Evolutionary conservation across 192 early-diverging fungal genomes (phyloP).

Genomic region (Thamnidium elegans): DNA sequence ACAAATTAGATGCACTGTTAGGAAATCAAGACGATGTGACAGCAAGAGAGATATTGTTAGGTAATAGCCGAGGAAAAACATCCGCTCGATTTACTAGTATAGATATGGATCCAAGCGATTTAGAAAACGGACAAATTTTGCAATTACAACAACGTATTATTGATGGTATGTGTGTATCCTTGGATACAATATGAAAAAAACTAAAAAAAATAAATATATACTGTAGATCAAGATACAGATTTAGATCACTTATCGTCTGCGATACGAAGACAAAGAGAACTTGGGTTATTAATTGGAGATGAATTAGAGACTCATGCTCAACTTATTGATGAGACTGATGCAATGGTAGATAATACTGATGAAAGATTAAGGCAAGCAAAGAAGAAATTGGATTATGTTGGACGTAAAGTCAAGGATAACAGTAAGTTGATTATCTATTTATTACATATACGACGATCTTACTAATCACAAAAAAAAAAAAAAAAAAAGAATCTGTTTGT

Average conservation of each 20-base stretch:
- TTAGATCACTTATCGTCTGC: conserved; percentile 61
- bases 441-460: background rate
- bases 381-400: conserved; percentile 48
- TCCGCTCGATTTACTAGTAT: conserved; percentile 1
- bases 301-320: conserved; percentile 71
- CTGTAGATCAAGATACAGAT: conserved; percentile 71
- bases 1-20: conserved; percentile 52
- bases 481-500: conserved; percentile 39
- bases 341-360: conserved; percentile 56
- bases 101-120: conserved; percentile 41
- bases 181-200: background rate
- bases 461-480: background rate
- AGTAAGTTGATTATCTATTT: conserved; percentile 35
- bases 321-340: conserved; percentile 70
- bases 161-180: conserved; percentile 39
- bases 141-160: conserved; percentile 66
- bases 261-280: conserved; percentile 63
- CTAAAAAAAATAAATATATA: background rate
- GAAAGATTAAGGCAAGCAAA: conserved; percentile 43
- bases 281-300: conserved; percentile 71
- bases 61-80: background rate
- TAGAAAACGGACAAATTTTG: conserved; percentile 49
- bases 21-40: conserved; percentile 43
- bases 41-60: conserved; percentile 30
- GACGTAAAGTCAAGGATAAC: conserved; percentile 50